Evolutionary conservation across 148 eudicot species (phyloP), one percentile per base, ranked within the genome.

Genomic region (Bassia scoparia): DNA sequence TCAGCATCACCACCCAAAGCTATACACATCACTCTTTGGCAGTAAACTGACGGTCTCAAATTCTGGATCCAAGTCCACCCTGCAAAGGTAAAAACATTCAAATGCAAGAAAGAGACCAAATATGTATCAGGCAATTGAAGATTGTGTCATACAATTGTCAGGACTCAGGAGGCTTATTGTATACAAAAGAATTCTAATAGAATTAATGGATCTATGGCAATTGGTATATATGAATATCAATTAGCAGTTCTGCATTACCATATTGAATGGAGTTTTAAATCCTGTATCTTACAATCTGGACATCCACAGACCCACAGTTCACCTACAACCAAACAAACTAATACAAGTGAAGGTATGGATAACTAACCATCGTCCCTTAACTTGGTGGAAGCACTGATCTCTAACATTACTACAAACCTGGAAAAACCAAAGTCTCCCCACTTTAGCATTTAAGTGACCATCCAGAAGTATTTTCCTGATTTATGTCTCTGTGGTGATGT

Each of bases 401-500:
- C 67, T 86, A 29, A 74, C 71, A 50, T 87, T 91, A 14, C 81
- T 81, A 9, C 91, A 84, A 58, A 79, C 81, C 82, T 91, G 43
- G 92, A 91, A 75, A 95, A 76, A 50, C 98, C 98, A 76, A 95
- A 95, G 77, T 95, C 97, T 68, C 91, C 91, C 96, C 56, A 94
- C 97, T 76, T 94, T 94, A 18, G 96, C 98, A 63, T 83, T 87
- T 74, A 94, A 77, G 43, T 85, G 81, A 38, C 85, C 90, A 80
- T 88, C 93, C 76, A 95, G 73, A 61, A 95, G 79, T 52, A 95
- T 91, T 95, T 95, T 30, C 89, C 87, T 8, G 97, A 84, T 77
- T 95, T 95, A 95, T 77, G 83, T 95, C 98, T 69, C 98, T 84
- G 55, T 95, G 98, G 91, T 86, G 56, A 95, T 88, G 97, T 7